Base-by-base conservation (phyloP, 352 stramenopile genomes). In the Pythium aquatile region DNA sequence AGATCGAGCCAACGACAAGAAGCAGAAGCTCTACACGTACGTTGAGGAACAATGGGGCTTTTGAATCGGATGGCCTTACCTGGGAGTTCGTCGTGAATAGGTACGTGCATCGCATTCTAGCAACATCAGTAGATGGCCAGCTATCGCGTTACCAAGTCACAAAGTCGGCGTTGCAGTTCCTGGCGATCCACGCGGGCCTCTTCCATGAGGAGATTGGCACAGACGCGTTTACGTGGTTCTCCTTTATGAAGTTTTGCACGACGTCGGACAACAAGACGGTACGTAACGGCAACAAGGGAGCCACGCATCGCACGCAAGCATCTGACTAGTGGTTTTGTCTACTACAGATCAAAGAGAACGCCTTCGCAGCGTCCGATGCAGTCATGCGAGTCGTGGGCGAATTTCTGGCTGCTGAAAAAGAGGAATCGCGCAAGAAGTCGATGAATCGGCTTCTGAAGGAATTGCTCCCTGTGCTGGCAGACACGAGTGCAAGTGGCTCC, bases 381-480 rank as follows among this genome's bases (percentile, higher is more conserved):
- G 63, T 89, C 2, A 71, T 94, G 26, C 39, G 66, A n/a, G 63
- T 72, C 3, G 54, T 90, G 20, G 78, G 78, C 32, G 42, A 52
- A 10, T 81, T 75, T 8, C 54, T 93, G 32, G 64, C 68, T 14
- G 55, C 66, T n/a, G 63, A 69, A 17, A 79, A 78, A 32, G 71
- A 87, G 26, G 76, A 88, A 13, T 46, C 40, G 44, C 73, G 74
- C 28, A 94, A 93, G 58, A 90, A 88, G 48, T 70, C 70, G 11
- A 61, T 92, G 44, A 89, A 92, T 48, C 83, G 78, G 40, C 78
- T 94, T 44, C 54, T 92, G 30, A 91, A 93, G 47, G 81, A 93
- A 20, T 61, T 91, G 35, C 63, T 94, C 5, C 81, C 79, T 0
- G 63, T 81, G 33, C 56, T 94, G 37, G 88, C 70, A 17, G 78